Evolutionary conservation across 1,284 basidiomycete species (phyloP).

Genomic region (Polyporus tsugae): DNA sequence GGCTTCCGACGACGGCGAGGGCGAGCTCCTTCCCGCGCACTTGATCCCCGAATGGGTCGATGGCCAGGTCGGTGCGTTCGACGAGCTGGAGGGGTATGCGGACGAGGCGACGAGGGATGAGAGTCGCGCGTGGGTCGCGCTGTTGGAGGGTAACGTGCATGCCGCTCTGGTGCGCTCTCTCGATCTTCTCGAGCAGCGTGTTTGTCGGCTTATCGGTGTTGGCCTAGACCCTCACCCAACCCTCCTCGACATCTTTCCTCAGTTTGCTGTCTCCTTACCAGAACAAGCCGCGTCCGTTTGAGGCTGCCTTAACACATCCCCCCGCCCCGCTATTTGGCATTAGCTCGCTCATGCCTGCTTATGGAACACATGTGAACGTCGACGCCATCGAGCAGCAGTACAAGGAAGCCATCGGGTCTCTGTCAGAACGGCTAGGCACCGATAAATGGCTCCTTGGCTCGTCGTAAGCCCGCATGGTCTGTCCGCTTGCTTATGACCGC

Average conservation of each 20-base stretch:
- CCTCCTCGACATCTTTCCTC: slow-evolving; percentile 49
- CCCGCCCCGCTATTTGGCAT: slow-evolving; percentile 75
- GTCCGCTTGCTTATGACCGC: slow-evolving; percentile 2
- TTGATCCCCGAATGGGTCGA: slow-evolving; percentile 79
- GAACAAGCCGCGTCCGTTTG: slow-evolving; percentile 41
- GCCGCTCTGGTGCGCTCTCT: slow-evolving; percentile 67
- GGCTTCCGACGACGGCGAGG: slow-evolving; percentile 42
- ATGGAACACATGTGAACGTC: slow-evolving; percentile 61
- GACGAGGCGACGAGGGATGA: slow-evolving; percentile 69
- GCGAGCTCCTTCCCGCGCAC: slow-evolving; percentile 66
- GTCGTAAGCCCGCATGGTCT: slow-evolving; percentile 52
- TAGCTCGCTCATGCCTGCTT: slow-evolving; percentile 65
- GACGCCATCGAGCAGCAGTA: slow-evolving; percentile 63
- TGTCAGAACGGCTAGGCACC: slow-evolving; percentile 75
- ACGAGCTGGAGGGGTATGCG: slow-evolving; percentile 70
- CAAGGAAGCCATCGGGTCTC: slow-evolving; percentile 72
- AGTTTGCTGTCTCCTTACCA: slow-evolving; percentile 46
- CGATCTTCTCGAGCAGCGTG: neutral
- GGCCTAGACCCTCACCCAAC: slow-evolving; percentile 59
- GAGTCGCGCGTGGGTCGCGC: slow-evolving; percentile 79
- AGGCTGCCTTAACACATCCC: slow-evolving; percentile 63
- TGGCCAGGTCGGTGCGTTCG: slow-evolving; percentile 50
- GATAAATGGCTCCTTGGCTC: slow-evolving; percentile 84
- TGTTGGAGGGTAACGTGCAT: slow-evolving; percentile 78
- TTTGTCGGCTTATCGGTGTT: slow-evolving; percentile 12